Conservation (phyloP, 805 yeast species). For the Metschnikowia dekortorum region DNA sequence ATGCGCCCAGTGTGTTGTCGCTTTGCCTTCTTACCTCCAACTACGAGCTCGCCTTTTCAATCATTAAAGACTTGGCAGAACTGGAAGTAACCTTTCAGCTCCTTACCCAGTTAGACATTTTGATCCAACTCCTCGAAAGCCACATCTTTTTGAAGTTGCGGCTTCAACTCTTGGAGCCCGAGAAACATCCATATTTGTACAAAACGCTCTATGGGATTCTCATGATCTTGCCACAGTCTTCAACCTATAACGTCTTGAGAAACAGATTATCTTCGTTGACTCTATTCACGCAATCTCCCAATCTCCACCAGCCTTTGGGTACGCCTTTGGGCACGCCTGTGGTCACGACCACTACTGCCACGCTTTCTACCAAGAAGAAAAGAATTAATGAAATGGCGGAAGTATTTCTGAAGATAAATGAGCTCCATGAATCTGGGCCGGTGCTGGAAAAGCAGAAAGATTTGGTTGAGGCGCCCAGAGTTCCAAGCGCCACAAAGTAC, state of each 20-base stretch:
- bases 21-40: constrained; percentile 82
- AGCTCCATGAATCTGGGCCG: constrained; percentile 23
- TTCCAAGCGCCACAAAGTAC: constrained; percentile 4
- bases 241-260: constrained; percentile 78
- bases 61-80: constrained; percentile 74
- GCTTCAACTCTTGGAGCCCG: constrained; percentile 85
- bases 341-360: constrained; percentile 17
- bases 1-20: constrained; percentile 82
- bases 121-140: constrained; percentile 86
- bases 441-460: constrained; percentile 6
- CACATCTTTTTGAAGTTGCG: constrained; percentile 88
- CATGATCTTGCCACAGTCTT: constrained; percentile 91
- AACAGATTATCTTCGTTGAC: constrained; percentile 58
- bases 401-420: constrained; percentile 33
- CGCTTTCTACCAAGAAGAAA: constrained; percentile 34
- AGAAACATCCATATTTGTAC: constrained; percentile 71
- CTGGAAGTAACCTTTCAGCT: constrained; percentile 75
- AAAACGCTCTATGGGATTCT: constrained; percentile 87
- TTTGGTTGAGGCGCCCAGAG: constrained; percentile 5
- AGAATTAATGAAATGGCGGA: constrained; percentile 40
- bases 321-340: constrained; percentile 17
- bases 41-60: constrained; percentile 81
- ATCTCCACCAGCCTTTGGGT: constrained; percentile 22
- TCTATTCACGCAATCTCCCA: constrained; percentile 29
- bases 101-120: constrained; percentile 79